Evolutionary conservation across 2,329 filamentous ascomycete genomes (phyloP).

Genomic region (Exophiala dermatitidis): DNA sequence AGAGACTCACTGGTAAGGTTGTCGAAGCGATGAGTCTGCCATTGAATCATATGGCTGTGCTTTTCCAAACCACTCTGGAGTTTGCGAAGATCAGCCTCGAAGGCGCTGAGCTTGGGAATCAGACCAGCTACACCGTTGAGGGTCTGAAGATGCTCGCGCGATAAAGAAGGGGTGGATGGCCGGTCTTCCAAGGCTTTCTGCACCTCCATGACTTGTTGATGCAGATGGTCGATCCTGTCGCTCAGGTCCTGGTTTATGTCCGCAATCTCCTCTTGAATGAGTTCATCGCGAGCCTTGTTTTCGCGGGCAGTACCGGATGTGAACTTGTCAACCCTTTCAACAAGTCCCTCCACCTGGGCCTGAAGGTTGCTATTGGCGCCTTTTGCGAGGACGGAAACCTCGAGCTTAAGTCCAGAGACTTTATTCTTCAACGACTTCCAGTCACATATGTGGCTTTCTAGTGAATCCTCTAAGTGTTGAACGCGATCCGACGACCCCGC

Average conservation of each 20-base stretch:
- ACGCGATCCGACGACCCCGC: neutral
- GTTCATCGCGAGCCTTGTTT: neutral
- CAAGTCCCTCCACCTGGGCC: neutral
- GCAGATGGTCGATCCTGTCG: neutral
- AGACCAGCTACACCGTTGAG: neutral
- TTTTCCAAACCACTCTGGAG: slow-evolving; percentile 3
- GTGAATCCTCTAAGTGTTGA: neutral
- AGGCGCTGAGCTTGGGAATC: neutral
- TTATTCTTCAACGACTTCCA: neutral
- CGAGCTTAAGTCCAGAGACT: neutral
- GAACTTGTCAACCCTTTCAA: neutral
- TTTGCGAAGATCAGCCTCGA: neutral
- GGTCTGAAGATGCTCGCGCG: neutral
- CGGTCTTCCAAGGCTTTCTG: neutral
- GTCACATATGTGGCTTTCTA: neutral
- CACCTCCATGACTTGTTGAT: neutral
- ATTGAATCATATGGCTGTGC: slow-evolving; percentile 4
- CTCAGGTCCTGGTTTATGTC: neutral
- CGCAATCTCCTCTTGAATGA: neutral
- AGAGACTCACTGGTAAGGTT: slow-evolving; percentile 12
- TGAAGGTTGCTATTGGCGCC: neutral
- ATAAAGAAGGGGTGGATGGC: neutral
- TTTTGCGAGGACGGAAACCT: neutral
- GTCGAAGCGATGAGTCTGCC: slow-evolving; percentile 13
- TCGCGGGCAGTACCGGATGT: neutral